Percentiles rank a stretch among this genome's conserved stretches.
Conservation (phyloP, 345 rosid species). For the Erodium maritimum region DNA sequence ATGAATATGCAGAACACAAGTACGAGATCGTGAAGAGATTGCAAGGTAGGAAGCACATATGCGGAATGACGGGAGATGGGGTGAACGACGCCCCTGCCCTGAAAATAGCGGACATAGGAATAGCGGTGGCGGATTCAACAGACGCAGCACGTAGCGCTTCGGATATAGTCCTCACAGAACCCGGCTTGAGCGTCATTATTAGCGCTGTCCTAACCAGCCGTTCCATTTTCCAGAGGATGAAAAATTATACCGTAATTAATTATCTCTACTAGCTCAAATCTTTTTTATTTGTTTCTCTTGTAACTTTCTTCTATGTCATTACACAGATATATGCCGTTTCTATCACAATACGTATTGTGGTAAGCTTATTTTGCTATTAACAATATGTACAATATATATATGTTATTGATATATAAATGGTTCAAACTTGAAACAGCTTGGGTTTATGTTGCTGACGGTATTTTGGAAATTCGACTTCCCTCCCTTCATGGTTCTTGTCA, state of each 20-base stretch:
- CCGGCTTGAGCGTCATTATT: constrained; percentile 85
- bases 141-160: constrained; percentile 96
- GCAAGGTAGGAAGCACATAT: constrained; percentile 90
- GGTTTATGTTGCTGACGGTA: constrained; percentile 82
- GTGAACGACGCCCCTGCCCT: constrained; percentile 98
- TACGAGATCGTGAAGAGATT: constrained; percentile 82
- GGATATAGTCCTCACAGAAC: constrained; percentile 85
- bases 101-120: constrained; percentile 94
- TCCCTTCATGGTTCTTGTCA: constrained; percentile 94
- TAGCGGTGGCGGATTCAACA: constrained; percentile 91
- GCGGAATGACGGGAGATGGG: constrained; percentile 99
- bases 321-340: constrained; percentile 93
- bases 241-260: constrained; percentile 52
- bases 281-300: neutral
- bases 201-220: constrained; percentile 97
- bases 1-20: constrained; percentile 65
- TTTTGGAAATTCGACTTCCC: constrained; percentile 97
- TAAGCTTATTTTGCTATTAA: too few relatives aligned
- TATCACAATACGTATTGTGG: constrained; percentile 90
- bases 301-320: too few relatives aligned
- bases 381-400: too few relatives aligned
- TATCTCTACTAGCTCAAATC: neutral
- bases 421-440: too few relatives aligned
- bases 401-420: too few relatives aligned
- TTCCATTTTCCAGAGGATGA: constrained; percentile 95